Percentiles rank a stretch among this genome's conserved stretches.
Conservation (phyloP, 2,329 filamentous ascomycete species). For the Sclerotiophoma versabilis region DNA sequence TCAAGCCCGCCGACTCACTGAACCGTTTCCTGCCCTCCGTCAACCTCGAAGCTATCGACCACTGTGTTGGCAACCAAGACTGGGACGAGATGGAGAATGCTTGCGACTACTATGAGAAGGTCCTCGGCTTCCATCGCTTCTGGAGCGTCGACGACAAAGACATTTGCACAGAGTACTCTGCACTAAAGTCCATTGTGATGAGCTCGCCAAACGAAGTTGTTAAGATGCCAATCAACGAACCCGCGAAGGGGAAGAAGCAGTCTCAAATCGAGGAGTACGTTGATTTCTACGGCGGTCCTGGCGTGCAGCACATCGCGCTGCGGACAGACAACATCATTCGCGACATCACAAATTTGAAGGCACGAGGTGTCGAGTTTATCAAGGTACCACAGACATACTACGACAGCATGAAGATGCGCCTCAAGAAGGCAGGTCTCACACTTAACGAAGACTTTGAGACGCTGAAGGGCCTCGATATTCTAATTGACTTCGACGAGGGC, state of each 20-base stretch:
- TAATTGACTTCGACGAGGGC: slow-evolving; percentile 94
- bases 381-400: slow-evolving; percentile 89
- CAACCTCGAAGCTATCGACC: slow-evolving; percentile 79
- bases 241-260: slow-evolving; percentile 86
- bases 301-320: slow-evolving; percentile 93
- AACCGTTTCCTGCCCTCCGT: slow-evolving; percentile 66
- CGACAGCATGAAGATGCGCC: slow-evolving; percentile 73
- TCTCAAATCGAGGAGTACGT: slow-evolving; percentile 91
- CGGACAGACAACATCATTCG: slow-evolving; percentile 80
- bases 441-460: slow-evolving; percentile 82
- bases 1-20: slow-evolving; percentile 54
- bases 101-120: slow-evolving; percentile 80
- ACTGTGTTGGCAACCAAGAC: slow-evolving; percentile 96
- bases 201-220: slow-evolving; percentile 81
- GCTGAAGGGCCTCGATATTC: slow-evolving; percentile 78
- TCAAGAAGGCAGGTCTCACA: slow-evolving; percentile 67
- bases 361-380: slow-evolving; percentile 93
- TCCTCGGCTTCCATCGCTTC: slow-evolving; percentile 93
- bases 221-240: slow-evolving; percentile 99
- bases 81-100: slow-evolving; percentile 83
- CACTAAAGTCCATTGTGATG: slow-evolving; percentile 90
- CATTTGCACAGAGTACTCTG: slow-evolving; percentile 91
- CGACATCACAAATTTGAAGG: slow-evolving; percentile 78
- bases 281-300: slow-evolving; percentile 85
- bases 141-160: slow-evolving; percentile 95